Evolutionary conservation across 1,284 basidiomycete species (phyloP), one percentile per base, ranked within the genome.

Genomic region (Naganishia albida): DNA sequence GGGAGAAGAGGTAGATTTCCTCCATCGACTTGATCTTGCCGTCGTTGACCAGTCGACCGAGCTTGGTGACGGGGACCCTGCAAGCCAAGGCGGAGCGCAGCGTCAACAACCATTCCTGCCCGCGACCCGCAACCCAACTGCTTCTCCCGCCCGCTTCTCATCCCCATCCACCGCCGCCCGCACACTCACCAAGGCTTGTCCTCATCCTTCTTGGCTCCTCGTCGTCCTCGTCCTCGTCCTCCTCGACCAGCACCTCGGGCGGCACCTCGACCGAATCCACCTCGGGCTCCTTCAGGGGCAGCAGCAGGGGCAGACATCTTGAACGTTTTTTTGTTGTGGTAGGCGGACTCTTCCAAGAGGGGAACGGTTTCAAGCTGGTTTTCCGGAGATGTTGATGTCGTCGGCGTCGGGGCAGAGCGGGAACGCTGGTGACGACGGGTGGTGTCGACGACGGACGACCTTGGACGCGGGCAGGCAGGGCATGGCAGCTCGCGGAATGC

Each of bases 1-100:
- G 90, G 52, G 96, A 99, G 88, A 99, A 99, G 77, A 99, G 91
- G 85, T 99, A 99, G 83, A 99, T 97, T 81, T 99, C 96, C 82
- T 99, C 96, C 87, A 99, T 96, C 57, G 93, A 97, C 84, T 96
- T 97, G 85, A 99, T 97, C 85, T 99, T 99, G 77, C 94, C 94
- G 77, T 98, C 96, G 84, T 97, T 98, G 65, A 98, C 95, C 75
- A 99, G 88, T 82, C 95, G 94, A 70, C 95, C 95, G 74, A 99
- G 91, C 81, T 98, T 98, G 81, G 95, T 99, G 81, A 99, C 96
- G 76, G 95, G 95, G 71, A 90, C 88, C 93, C 93, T 57, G 48
- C 4, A 25, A 57, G 43, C 23, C n/a, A n/a, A n/a, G n/a, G n/a
- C n/a, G n/a, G 39, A 13, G 25, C 28, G 40, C 16, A 26, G 39